A percentile compares a stretch with the other conserved stretches of the same genome.
Evolutionary conservation across 176 grass and related monocot species (phyloP).

Genomic region (Paspalum vaginatum): DNA sequence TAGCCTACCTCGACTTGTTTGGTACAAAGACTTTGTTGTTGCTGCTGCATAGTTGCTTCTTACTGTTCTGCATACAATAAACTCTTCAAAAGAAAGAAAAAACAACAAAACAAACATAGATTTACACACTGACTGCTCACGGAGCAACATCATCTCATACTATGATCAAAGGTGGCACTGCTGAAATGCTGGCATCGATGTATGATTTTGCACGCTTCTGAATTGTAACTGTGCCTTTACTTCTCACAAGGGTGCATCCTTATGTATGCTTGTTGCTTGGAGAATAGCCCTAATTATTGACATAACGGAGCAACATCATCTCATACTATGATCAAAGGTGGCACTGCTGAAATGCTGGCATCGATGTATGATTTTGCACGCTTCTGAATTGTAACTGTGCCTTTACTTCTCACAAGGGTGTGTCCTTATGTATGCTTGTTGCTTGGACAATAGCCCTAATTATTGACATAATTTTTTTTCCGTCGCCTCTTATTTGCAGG

Average conservation of each 20-base stretch:
- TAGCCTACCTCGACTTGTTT: too few species aligned
- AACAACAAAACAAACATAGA: too few species aligned
- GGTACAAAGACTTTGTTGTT: neutral
- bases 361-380: slow-evolving; percentile 20
- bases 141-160: neutral
- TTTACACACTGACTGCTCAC: neutral
- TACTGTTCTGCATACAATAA: slow-evolving; percentile 1
- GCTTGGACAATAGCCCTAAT: neutral
- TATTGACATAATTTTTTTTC: neutral
- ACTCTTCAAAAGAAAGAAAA: too few species aligned
- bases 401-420: neutral
- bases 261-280: neutral
- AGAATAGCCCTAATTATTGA: neutral
- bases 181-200: slow-evolving; percentile 21
- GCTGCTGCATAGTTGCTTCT: neutral
- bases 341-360: slow-evolving; percentile 30
- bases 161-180: neutral
- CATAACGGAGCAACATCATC: neutral
- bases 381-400: neutral
- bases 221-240: neutral
- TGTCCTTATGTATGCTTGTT: neutral
- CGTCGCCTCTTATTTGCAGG: slow-evolving; percentile 16
- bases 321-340: neutral
- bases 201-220: slow-evolving; percentile 22
- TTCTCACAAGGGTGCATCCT: neutral